These are phyloP conservation scores for Nothophytophthora sp. DNA, from an alignment of 352 stramenopile species.

Conservation along the genomic window DNA sequence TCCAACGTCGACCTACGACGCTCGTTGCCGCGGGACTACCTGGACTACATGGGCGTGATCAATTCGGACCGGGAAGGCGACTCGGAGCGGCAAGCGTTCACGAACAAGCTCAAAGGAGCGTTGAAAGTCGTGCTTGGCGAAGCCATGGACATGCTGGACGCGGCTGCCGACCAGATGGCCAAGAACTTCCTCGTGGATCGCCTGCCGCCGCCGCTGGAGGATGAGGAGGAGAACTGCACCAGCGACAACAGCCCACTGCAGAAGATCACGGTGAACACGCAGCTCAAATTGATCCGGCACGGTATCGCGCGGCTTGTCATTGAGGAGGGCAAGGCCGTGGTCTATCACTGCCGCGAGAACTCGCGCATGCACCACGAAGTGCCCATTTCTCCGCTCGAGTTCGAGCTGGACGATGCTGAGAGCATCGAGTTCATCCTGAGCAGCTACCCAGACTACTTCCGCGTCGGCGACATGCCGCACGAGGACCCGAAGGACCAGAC, in stretches of 20 bases:
- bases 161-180: constrained; percentile 79
- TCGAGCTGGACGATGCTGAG: constrained; percentile 79
- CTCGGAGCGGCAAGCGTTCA: constrained; percentile 43
- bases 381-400: constrained; percentile 71
- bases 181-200: constrained; percentile 82
- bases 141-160: constrained; percentile 73
- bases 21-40: constrained; percentile 85
- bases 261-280: constrained; percentile 82
- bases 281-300: constrained; percentile 71
- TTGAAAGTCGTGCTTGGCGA: constrained; percentile 66
- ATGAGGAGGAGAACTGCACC: constrained; percentile 82
- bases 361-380: constrained; percentile 75
- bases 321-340: constrained; percentile 72
- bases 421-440: constrained; percentile 78
- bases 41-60: constrained; percentile 90
- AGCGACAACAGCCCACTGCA: constrained; percentile 74
- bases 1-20: constrained; percentile 59
- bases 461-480: constrained; percentile 75
- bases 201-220: constrained; percentile 67
- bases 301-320: constrained; percentile 73
- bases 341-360: constrained; percentile 85
- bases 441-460: constrained; percentile 79
- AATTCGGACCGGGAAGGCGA: constrained; percentile 70
- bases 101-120: constrained; percentile 50
- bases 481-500: constrained; percentile 75